These are phyloP conservation scores for Polysphondylium violaceum DNA, from an alignment of 78 protist species.

Conservation along the genomic window DNA sequence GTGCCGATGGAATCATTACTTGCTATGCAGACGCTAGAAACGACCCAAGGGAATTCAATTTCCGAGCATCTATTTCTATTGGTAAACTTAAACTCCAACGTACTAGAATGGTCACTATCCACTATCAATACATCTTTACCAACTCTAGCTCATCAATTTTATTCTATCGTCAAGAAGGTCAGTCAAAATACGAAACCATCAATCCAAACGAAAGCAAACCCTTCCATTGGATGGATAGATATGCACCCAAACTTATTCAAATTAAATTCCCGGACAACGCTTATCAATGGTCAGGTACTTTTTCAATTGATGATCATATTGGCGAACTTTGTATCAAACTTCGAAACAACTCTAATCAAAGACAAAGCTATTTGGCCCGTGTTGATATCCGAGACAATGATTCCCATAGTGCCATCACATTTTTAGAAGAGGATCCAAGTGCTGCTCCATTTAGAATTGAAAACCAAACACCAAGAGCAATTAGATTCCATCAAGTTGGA, in stretches of 20 bases:
- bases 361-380: constrained; percentile 34
- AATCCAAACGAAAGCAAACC: constrained; percentile 41
- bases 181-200: constrained; percentile 16
- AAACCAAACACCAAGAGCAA: constrained; percentile 52
- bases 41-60: constrained; percentile 20
- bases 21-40: constrained; percentile 1
- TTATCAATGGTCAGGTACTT: constrained; percentile 55
- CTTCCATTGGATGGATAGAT: constrained; percentile 72
- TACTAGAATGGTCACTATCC: constrained; percentile 77
- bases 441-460: constrained; percentile 76
- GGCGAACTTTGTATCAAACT: constrained; percentile 28
- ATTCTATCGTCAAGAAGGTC: constrained; percentile 40
- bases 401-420: constrained; percentile 7
- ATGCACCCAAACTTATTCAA: not conserved
- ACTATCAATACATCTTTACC: constrained; percentile 44
- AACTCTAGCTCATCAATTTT: constrained; percentile 31
- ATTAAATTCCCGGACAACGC: constrained; percentile 32
- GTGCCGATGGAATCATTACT: constrained; percentile 27
- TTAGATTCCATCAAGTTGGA: constrained; percentile 43
- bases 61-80: constrained; percentile 54
- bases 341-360: not conserved
- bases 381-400: constrained; percentile 41
- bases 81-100: constrained; percentile 62
- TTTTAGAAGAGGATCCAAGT: constrained; percentile 13
- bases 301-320: constrained; percentile 52